phyloP scores from a whole-genome alignment of 2,329 filamentous ascomycete genomes.

The Beauveria medogensis region DNA sequence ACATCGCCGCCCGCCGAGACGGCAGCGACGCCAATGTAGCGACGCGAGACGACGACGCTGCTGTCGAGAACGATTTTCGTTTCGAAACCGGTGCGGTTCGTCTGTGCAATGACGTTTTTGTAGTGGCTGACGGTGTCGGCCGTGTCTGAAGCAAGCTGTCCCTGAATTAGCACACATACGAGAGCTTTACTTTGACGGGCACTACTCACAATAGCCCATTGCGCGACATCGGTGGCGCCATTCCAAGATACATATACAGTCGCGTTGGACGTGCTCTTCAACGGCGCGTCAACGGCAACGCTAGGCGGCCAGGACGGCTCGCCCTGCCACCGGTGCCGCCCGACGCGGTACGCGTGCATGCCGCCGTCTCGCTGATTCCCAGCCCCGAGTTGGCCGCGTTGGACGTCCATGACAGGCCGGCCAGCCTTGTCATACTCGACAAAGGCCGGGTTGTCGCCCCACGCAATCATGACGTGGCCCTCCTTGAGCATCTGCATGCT shows the following conservation, averaged over 20 bases:
- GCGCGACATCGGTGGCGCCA: slow-evolving; percentile 22
- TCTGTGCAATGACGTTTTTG: slow-evolving; percentile 17
- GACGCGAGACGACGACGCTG: slow-evolving; percentile 7
- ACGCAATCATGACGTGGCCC: slow-evolving; percentile 21
- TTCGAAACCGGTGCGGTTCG: slow-evolving; percentile 22
- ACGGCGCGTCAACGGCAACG: slow-evolving; percentile 19
- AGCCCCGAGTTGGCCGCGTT: slow-evolving; percentile 18
- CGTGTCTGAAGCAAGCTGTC: slow-evolving; percentile 18
- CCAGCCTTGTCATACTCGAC: slow-evolving; percentile 21
- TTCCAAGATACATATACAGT: slow-evolving; percentile 24
- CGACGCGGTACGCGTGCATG: slow-evolving; percentile 23
- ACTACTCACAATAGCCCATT: slow-evolving; percentile 21
- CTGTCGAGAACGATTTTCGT: slow-evolving; percentile 16
- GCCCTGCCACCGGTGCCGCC: slow-evolving; percentile 21
- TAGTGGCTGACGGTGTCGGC: slow-evolving; percentile 16
- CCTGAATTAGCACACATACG: slow-evolving; percentile 11
- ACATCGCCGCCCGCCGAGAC: slow-evolving; percentile 17
- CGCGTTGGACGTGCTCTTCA: slow-evolving; percentile 17
- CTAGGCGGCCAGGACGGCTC: slow-evolving; percentile 22
- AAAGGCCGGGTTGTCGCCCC: slow-evolving; percentile 22
- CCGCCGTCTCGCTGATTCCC: slow-evolving; percentile 13
- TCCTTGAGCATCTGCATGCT: slow-evolving; percentile 20
- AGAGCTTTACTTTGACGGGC: neutral
- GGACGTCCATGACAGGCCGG: slow-evolving; percentile 19
- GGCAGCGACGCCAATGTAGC: slow-evolving; percentile 21